Evolutionary conservation across 305 asterid species (phyloP).

Genomic region (Lippia alba): DNA sequence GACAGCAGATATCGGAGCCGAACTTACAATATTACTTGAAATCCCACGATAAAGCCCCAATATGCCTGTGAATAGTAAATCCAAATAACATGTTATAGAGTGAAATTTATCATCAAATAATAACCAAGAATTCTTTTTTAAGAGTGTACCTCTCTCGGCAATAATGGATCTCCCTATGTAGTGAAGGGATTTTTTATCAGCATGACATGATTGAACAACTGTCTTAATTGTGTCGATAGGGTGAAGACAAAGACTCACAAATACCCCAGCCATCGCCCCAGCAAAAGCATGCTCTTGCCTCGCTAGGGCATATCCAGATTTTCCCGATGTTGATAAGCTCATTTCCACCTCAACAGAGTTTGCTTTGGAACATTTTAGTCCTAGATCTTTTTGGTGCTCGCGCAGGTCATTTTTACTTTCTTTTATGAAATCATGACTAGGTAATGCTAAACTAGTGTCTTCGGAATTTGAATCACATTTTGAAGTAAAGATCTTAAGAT

Average conservation of each 20-base stretch:
- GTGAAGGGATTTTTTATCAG: slow-evolving; percentile 67
- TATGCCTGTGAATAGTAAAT: slow-evolving; percentile 57
- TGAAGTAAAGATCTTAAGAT: slow-evolving; percentile 35
- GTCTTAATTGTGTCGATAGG: slow-evolving; percentile 94
- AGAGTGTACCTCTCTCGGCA: slow-evolving; percentile 77
- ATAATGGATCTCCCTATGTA: slow-evolving; percentile 68
- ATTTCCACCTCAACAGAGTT: slow-evolving; percentile 41
- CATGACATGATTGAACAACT: slow-evolving; percentile 75
- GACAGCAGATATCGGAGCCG: slow-evolving; percentile 96
- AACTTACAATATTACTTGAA: slow-evolving; percentile 77
- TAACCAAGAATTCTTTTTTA: slow-evolving; percentile 18
- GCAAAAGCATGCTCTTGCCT: slow-evolving; percentile 92
- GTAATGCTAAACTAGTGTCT: slow-evolving; percentile 35
- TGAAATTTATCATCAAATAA: slow-evolving; percentile 16
- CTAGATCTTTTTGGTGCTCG: slow-evolving; percentile 36
- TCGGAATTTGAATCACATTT: slow-evolving; percentile 36
- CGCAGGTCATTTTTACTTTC: slow-evolving; percentile 29
- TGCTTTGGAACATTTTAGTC: slow-evolving; percentile 22
- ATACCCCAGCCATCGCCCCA: slow-evolving; percentile 94
- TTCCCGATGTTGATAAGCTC: slow-evolving; percentile 44
- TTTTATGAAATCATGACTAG: slow-evolving; percentile 32
- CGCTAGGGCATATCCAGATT: slow-evolving; percentile 54
- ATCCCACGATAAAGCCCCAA: slow-evolving; percentile 94
- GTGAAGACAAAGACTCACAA: slow-evolving; percentile 90
- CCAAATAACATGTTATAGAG: slow-evolving; percentile 32